Conservation (phyloP, 371 early-diverging fungal species). For the Actinomortierella wolfii region DNA sequence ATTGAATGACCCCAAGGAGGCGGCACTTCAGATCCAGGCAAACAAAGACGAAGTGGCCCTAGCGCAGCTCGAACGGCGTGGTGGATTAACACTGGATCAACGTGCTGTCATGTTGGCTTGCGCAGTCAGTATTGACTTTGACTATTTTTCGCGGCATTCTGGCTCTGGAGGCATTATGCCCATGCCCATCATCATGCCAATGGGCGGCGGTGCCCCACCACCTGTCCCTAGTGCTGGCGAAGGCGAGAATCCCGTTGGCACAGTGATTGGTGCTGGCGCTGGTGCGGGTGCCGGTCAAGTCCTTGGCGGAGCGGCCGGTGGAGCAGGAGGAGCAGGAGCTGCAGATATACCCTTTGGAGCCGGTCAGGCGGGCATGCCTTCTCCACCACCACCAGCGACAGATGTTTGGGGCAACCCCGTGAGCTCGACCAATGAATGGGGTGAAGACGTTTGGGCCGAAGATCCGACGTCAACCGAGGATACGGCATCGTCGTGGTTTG, state of each 20-base stretch:
- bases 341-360: conserved; percentile 3
- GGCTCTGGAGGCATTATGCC: conserved; percentile 42
- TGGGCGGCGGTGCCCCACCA: conserved; percentile 31
- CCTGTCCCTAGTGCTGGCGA: conserved; percentile 27
- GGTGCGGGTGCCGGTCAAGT: conserved; percentile 29
- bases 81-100: conserved; percentile 78
- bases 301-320: conserved; percentile 17
- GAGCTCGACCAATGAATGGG: conserved; percentile 28
- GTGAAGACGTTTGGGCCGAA: conserved; percentile 38
- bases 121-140: conserved; percentile 90
- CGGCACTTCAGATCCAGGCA: conserved; percentile 37
- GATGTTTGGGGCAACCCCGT: conserved; percentile 24
- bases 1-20: conserved; percentile 3
- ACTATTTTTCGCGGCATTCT: conserved; percentile 88
- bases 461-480: conserved; percentile 11
- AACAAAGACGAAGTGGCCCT: conserved; percentile 36
- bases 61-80: conserved; percentile 27
- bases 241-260: conserved; percentile 19
- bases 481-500: conserved; percentile 29
- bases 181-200: conserved; percentile 32
- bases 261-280: conserved; percentile 22
- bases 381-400: conserved; percentile 9
- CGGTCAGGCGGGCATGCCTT: conserved; percentile 12
- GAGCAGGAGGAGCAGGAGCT: conserved; percentile 14
- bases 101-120: conserved; percentile 84